Evolutionary conservation across 1,284 basidiomycete genomes (phyloP).

Genomic region (Cutaneotrichosporon daszewskae): DNA sequence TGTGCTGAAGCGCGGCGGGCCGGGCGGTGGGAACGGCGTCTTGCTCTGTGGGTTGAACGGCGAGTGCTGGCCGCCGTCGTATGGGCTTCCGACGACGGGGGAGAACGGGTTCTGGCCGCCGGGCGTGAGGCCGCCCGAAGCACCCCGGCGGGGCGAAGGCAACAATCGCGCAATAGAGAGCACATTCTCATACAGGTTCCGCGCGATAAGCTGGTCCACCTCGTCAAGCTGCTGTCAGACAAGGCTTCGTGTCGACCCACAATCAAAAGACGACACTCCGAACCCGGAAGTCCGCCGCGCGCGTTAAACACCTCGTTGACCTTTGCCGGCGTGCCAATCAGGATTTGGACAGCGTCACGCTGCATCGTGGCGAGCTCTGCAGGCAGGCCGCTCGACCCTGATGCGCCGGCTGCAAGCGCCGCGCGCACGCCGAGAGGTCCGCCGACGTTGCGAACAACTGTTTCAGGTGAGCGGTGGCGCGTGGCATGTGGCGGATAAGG

Average conservation of each 20-base stretch:
- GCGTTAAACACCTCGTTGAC: conserved; percentile 86
- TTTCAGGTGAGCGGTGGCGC: neutral
- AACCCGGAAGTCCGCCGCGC: conserved; percentile 58
- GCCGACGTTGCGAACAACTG: conserved; percentile 87
- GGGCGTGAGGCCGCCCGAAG: conserved; percentile 25
- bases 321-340: conserved; percentile 95
- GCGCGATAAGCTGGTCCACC: conserved; percentile 90
- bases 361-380: conserved; percentile 78
- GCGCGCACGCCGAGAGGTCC: conserved; percentile 83
- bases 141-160: conserved; percentile 65
- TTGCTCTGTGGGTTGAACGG: conserved; percentile 53
- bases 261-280: conserved; percentile 83
- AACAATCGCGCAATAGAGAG: conserved; percentile 84
- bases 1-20: conserved; percentile 39
- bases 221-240: conserved; percentile 65
- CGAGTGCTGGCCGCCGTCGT: conserved; percentile 46
- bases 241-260: conserved; percentile 23
- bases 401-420: conserved; percentile 73
- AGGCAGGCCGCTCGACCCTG: conserved; percentile 59
- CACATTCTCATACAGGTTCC: conserved; percentile 92
- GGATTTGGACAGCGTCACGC: conserved; percentile 86
- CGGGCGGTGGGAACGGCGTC: conserved; percentile 50
- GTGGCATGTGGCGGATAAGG: neutral
- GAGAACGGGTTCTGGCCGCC: conserved; percentile 33
- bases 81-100: conserved; percentile 41